A percentile compares a stretch with the other conserved stretches of the same genome.
phyloP scores from a whole-genome alignment of 2,329 filamentous ascomycete genomes.

The Penicillium sp. region DNA sequence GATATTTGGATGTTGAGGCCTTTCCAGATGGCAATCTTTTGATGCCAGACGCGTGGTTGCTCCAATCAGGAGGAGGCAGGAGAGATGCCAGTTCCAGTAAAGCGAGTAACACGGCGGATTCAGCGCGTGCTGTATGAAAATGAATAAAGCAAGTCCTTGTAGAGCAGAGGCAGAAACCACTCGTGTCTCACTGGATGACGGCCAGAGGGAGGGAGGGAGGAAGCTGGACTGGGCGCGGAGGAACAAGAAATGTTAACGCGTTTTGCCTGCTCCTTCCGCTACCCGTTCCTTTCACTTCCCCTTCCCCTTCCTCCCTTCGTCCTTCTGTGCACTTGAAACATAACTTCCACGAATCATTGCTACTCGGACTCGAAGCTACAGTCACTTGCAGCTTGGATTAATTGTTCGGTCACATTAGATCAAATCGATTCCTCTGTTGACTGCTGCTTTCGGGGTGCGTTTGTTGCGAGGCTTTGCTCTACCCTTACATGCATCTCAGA shows the following conservation, averaged over 20 bases:
- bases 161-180: not conserved
- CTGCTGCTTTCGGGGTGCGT: not conserved
- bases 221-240: conserved; percentile 8
- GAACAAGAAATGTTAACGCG: conserved; percentile 10
- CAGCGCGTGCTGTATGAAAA: not conserved
- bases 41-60: not conserved
- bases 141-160: not conserved
- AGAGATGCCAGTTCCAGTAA: not conserved
- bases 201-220: not conserved
- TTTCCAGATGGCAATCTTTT: not conserved
- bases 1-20: not conserved
- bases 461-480: not conserved
- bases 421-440: not conserved
- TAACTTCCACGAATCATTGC: not conserved
- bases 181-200: not conserved
- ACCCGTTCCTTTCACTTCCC: conserved; percentile 6
- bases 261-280: conserved; percentile 16
- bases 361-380: conserved; percentile 13
- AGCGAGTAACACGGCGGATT: not conserved
- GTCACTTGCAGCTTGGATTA: not conserved
- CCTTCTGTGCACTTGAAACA: not conserved
- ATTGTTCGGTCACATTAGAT: not conserved
- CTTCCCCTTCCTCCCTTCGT: conserved; percentile 6
- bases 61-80: not conserved
- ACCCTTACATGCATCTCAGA: not conserved